Percentiles rank a stretch among this genome's conserved stretches.
Conservation (phyloP, 352 stramenopile species). For the Globisporangium solare region DNA sequence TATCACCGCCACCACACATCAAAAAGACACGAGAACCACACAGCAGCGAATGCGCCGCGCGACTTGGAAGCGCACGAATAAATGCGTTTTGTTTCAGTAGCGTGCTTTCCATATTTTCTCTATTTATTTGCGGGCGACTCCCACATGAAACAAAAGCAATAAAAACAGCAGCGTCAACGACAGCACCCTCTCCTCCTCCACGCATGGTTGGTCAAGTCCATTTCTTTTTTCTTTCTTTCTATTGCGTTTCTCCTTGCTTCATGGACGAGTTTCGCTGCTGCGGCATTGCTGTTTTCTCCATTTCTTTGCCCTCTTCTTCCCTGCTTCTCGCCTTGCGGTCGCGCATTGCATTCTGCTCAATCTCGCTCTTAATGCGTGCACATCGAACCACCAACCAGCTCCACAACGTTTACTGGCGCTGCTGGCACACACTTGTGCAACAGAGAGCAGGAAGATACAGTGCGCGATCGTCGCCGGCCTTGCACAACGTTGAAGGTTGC, state of each 20-base stretch:
- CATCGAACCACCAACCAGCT: background rate
- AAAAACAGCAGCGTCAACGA: background rate
- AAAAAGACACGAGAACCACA: background rate
- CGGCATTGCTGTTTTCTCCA: too few species aligned
- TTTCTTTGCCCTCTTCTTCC: too few species aligned
- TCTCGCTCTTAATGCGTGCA: background rate
- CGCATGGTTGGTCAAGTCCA: too few species aligned
- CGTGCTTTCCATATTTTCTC: constrained; percentile 8
- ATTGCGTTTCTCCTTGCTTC: too few species aligned
- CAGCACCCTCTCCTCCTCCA: too few species aligned
- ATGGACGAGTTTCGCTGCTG: too few species aligned
- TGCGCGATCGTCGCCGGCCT: background rate
- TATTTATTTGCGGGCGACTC: constrained; percentile 5
- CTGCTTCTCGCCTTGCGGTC: too few species aligned
- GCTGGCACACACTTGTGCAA: background rate
- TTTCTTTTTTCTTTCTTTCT: too few species aligned
- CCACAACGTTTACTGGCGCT: background rate
- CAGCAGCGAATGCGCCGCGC: background rate
- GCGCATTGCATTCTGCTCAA: too few species aligned
- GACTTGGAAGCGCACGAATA: background rate
- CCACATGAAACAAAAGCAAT: background rate
- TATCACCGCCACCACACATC: background rate
- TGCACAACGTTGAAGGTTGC: constrained; percentile 1
- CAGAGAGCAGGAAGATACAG: background rate
- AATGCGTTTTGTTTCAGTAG: background rate